Percentiles rank a stretch among this genome's conserved stretches.
phyloP scores from a whole-genome alignment of 208 protist species.

The Endotrypanum monterogeii region DNA sequence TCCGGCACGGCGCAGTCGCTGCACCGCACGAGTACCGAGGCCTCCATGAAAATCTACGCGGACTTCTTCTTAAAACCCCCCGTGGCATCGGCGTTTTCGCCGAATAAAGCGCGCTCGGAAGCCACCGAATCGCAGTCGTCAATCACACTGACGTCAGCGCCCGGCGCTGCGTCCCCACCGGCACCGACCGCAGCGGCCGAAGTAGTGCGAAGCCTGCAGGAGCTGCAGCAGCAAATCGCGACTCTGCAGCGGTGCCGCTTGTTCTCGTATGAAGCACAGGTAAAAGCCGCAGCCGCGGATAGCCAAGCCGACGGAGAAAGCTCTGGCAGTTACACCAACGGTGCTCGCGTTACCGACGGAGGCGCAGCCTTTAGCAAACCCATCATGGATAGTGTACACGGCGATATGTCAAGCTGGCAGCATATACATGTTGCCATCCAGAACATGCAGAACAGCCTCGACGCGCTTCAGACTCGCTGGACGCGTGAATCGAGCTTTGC shows the following conservation, averaged over 20 bases:
- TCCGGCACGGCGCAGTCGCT: conserved; percentile 11
- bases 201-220: conserved; percentile 17
- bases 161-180: neutral
- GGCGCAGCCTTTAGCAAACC: neutral
- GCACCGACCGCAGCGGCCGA: neutral
- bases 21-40: conserved; percentile 2
- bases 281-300: conserved; percentile 2
- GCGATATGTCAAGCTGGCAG: conserved; percentile 16
- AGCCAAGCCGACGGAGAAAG: neutral
- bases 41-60: conserved; percentile 19
- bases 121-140: neutral
- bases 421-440: conserved; percentile 28
- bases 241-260: conserved; percentile 18
- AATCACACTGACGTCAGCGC: neutral
- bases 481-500: conserved; percentile 29
- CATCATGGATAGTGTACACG: neutral
- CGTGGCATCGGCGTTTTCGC: neutral
- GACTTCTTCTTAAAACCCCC: conserved; percentile 19
- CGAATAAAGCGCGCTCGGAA: neutral
- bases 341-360: neutral
- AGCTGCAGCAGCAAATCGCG: conserved; percentile 15
- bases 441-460: conserved; percentile 33
- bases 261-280: conserved; percentile 19
- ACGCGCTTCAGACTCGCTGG: conserved; percentile 24
- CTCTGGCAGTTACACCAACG: neutral